Evolutionary conservation across 2,329 filamentous ascomycete species (phyloP), one percentile per base, ranked within the genome.

Genomic region (Arachnopeziza araneosa): DNA sequence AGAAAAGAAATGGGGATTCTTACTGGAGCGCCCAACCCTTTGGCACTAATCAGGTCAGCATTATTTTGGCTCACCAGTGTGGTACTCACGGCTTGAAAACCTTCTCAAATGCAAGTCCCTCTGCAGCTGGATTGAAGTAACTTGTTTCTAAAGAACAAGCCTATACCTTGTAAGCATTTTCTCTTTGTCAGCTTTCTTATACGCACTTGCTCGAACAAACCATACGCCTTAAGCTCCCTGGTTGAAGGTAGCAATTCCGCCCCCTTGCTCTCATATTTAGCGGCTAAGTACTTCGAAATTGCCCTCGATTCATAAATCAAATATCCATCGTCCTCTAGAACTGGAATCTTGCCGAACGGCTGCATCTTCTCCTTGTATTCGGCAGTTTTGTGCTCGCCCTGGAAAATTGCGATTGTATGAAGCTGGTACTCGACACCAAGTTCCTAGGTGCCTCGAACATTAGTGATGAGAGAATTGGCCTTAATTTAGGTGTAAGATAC

Each of bases 271-370:
- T 69, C 64, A 53, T 73, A 74, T 61, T 71, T 74, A 61, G 54
- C 61, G 21, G 63, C 67, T 32, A 70, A 59, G 48, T 71, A 71
- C 24, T 65, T 67, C 50, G 61, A 64, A 54, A 75, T 75, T 7
- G 72, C 73, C 59, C 73, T 65, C 59, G 69, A 72, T 63, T 73
- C 71, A 56, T 62, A 69, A 1, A 75, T 36, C n/a, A 69, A 50
- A 32, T 68, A 70, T 1, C 70, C 72, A 50, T 71, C 70, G 54
- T 75, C 73, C 3, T 73, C 68, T 2, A 75, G 60, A n/a, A 70
- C 67, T 12, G 73, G 73, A 0, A 75, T 63, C 61, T 72, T 73
- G 1, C 73, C 73, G 49, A 75, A 75, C 0, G 73, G 73, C 19
- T 74, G 70, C 36, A 44, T 14, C 21, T 69, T 63, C 17, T 67